These are phyloP conservation scores for Neopestalotiopsis rosae DNA, from an alignment of 2,329 filamentous ascomycete species.

Conservation along the genomic window DNA sequence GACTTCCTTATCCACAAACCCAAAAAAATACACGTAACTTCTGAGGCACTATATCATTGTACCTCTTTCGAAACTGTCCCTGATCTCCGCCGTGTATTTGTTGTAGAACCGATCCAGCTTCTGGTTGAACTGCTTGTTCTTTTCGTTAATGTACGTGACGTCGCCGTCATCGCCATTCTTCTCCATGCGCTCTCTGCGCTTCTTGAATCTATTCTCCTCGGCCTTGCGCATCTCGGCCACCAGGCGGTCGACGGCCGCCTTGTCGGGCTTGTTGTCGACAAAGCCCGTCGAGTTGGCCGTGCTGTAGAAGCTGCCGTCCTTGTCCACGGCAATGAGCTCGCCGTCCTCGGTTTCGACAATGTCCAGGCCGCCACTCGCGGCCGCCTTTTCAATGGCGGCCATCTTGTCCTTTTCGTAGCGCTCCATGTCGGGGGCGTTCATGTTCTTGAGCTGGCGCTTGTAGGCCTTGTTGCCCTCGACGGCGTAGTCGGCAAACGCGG, in stretches of 20 bases:
- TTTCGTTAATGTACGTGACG: slow-evolving; percentile 99
- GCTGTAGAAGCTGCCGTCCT: slow-evolving; percentile 88
- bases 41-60: slow-evolving; percentile 75
- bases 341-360: slow-evolving; percentile 96
- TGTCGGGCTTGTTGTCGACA: slow-evolving; percentile 83
- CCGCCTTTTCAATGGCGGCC: slow-evolving; percentile 82
- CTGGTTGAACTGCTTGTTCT: slow-evolving; percentile 99
- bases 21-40: neutral
- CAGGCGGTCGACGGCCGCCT: slow-evolving; percentile 84
- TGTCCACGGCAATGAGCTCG: slow-evolving; percentile 92
- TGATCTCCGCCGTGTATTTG: slow-evolving; percentile 96
- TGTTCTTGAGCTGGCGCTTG: slow-evolving; percentile 83
- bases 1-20: neutral
- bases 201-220: slow-evolving; percentile 85
- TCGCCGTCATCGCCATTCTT: slow-evolving; percentile 85
- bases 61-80: slow-evolving; percentile 96
- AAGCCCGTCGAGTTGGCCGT: slow-evolving; percentile 84
- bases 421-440: slow-evolving; percentile 74
- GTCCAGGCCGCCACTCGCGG: slow-evolving; percentile 82
- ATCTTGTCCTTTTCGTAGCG: slow-evolving; percentile 88
- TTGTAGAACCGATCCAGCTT: slow-evolving; percentile 97
- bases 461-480: slow-evolving; percentile 92
- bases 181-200: slow-evolving; percentile 78
- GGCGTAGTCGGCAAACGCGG: slow-evolving; percentile 87
- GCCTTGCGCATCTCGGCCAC: slow-evolving; percentile 87